phyloP scores from a whole-genome alignment of 345 rosid species.

The Eucalyptus caleyi region DNA sequence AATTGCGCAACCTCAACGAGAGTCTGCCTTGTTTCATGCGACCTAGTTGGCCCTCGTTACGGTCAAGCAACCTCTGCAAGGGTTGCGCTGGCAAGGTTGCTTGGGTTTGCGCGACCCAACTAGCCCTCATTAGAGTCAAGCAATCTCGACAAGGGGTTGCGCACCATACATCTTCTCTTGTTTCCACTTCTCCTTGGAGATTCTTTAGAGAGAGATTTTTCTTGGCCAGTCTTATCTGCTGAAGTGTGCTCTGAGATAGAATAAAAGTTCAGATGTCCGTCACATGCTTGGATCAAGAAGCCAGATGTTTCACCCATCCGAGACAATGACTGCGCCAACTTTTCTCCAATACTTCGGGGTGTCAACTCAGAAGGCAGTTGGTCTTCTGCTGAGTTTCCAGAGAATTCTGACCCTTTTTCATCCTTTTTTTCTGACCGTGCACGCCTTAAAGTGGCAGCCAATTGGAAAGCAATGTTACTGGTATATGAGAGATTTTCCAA shows the following conservation, averaged over 20 bases:
- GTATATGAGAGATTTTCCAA: constrained; percentile 54
- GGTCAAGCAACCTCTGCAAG: rapidly evolving
- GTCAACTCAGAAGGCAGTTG: constrained; percentile 2
- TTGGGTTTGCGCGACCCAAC: rapidly evolving
- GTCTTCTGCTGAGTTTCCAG: constrained; percentile 8
- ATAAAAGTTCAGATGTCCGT: constrained; percentile 74
- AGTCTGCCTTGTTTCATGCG: too few species aligned
- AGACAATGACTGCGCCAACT: constrained; percentile 30
- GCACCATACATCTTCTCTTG: constrained; percentile 22
- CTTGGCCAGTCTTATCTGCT: constrained; percentile 9
- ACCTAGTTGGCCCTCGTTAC: too few species aligned
- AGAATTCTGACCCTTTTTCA: neutral
- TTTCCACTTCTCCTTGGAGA: constrained; percentile 19
- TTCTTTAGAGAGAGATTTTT: constrained; percentile 20
- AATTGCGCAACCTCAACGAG: rapidly evolving
- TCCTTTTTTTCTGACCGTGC: constrained; percentile 10
- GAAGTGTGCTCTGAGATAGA: constrained; percentile 16
- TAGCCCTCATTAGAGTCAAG: too few species aligned
- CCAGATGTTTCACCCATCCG: constrained; percentile 14
- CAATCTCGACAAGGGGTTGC: rapidly evolving
- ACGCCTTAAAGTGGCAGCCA: constrained; percentile 49
- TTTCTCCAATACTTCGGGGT: constrained; percentile 49
- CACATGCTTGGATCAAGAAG: constrained; percentile 48
- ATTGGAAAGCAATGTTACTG: constrained; percentile 76
- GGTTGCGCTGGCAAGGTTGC: rapidly evolving